Base-by-base conservation (phyloP, 1,284 basidiomycete species). In the Ustanciosporium gigantosporum region DNA sequence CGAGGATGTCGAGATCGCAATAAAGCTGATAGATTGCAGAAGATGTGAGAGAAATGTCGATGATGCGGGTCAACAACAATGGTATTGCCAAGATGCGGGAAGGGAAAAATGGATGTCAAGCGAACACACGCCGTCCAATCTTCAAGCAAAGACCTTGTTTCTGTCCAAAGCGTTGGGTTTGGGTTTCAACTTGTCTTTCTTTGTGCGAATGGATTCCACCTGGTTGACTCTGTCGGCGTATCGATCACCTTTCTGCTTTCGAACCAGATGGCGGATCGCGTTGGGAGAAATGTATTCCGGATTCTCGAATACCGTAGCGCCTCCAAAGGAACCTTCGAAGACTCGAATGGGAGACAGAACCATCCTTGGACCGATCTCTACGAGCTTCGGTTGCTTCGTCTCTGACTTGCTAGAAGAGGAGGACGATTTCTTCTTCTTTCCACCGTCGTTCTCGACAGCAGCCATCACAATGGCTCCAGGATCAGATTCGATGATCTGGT, bases 341-440 rank as follows among this genome's bases (percentile, higher is more conserved):
- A 99, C 93, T 48, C 91, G 87, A 74, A 99, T 97, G 6, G 95
- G 95, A 29, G 91, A 95, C 41, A 99, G 82, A 25, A 98, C 95
- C 79, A 98, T 95, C 37, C 95, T 86, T 19, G 95, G 95, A 5
- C 95, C 95, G 61, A 99, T 97, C 47, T 77, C 75, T 25, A 73
- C 66, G 20, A 77, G 50, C 41, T 72, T 77, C 22, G 75, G 73
- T 41, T 70, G 62, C 17, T 29, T 47, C n/a, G 46, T 34, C 31
- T 46, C 35, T 13, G 42, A 39, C 52, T 65, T 62, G 9, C n/a
- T 29, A n/a, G 27, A 9, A 9, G n/a, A 29, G 9, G 21, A 47
- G 5, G 34, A 23, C 8, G 31, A 25, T 8, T 42, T 31, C 48
- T 66, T 70, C 44, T 68, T 66, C 47, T 59, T 55, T 19, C 46